Conservation (phyloP, 2,329 filamentous ascomycete genomes). For the Gaeumannomyces sp. region DNA sequence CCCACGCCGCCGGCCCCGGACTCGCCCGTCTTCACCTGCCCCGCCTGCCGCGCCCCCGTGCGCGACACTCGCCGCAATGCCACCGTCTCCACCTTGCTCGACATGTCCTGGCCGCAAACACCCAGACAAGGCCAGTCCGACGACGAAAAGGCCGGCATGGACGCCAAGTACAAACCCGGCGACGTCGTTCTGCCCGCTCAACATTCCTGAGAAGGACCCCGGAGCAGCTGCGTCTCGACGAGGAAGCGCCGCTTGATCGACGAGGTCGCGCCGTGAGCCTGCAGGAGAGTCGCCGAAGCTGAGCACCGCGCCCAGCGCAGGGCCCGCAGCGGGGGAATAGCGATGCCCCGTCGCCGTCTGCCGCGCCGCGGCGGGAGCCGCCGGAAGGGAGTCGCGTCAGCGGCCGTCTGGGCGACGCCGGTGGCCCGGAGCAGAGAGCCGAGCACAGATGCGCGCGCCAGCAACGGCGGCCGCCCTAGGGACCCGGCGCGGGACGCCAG, state of each 20-base stretch:
- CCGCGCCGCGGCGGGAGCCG: constrained; percentile 1
- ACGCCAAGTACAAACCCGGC: constrained; percentile 69
- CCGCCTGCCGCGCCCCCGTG: constrained; percentile 81
- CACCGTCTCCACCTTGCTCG: constrained; percentile 79
- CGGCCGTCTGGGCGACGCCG: neutral
- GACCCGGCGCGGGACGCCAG: constrained; percentile 17
- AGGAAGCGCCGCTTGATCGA: constrained; percentile 64
- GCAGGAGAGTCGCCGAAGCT: constrained; percentile 50
- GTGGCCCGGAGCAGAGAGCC: constrained; percentile 11
- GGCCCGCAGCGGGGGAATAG: constrained; percentile 4
- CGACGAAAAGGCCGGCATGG: constrained; percentile 71
- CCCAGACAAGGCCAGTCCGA: constrained; percentile 63
- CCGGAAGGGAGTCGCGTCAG: constrained; percentile 13
- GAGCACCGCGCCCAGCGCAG: constrained; percentile 16
- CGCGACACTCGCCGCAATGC: constrained; percentile 87
- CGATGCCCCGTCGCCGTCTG: neutral
- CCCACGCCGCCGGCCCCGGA: constrained; percentile 43
- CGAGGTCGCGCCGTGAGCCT: constrained; percentile 70
- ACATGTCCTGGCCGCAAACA: constrained; percentile 79
- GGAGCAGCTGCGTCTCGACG: constrained; percentile 49
- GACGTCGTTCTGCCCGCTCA: constrained; percentile 69
- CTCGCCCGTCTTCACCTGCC: constrained; percentile 69
- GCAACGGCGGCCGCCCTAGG: constrained; percentile 21
- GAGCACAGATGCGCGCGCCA: constrained; percentile 13
- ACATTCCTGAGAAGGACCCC: constrained; percentile 42